phyloP scores from a whole-genome alignment of 139 green algal species.

The Mesotaenium endlicherianum region DNA sequence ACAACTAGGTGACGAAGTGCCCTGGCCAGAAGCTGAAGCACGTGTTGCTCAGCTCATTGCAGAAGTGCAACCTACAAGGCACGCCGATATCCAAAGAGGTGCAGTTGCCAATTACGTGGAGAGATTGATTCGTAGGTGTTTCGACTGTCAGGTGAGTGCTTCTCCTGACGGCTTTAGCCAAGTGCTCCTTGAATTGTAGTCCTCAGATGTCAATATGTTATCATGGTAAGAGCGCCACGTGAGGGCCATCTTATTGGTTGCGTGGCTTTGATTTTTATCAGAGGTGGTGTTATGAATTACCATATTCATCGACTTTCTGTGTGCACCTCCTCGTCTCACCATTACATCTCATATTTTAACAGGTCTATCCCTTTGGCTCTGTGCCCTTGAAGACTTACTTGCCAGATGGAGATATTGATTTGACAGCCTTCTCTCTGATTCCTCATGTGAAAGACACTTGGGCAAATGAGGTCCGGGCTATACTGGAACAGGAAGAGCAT shows the following conservation, averaged over 20 bases:
- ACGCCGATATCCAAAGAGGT: conserved; percentile 6
- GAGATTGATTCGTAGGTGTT: conserved; percentile 13
- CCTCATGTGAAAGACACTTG: conserved; percentile 40
- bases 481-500: conserved; percentile 70
- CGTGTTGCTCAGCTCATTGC: conserved; percentile 28
- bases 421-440: conserved; percentile 74
- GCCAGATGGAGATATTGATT: conserved; percentile 95
- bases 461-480: conserved; percentile 47
- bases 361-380: conserved; percentile 91
- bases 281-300: not conserved
- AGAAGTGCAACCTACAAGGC: conserved; percentile 25
- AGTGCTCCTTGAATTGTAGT: not conserved
- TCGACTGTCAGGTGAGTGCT: conserved; percentile 29
- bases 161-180: not conserved
- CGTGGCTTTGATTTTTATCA: not conserved
- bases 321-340: not conserved
- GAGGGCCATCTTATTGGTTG: not conserved
- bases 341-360: not conserved
- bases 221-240: not conserved
- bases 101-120: conserved; percentile 32
- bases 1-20: not conserved
- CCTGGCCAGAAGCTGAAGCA: conserved; percentile 22
- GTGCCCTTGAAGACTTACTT: conserved; percentile 93
- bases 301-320: not conserved
- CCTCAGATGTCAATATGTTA: not conserved